Conservation (phyloP, 2,329 filamentous ascomycete species). For the Epichloe amarillans region DNA sequence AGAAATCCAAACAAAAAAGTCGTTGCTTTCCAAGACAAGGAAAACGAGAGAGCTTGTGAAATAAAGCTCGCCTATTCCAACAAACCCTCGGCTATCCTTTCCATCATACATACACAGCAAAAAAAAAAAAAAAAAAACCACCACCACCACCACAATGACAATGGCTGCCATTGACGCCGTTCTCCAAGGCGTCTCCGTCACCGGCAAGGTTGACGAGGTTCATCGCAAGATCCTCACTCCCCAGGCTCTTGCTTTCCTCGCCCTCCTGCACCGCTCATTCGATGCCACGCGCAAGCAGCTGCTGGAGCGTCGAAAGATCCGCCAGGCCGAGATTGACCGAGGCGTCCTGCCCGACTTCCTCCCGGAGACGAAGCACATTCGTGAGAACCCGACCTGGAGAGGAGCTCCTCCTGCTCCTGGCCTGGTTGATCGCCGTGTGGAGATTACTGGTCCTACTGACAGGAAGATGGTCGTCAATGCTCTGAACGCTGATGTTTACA, state of each 20-base stretch:
- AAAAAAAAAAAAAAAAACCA: too few species aligned
- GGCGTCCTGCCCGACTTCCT: conserved; percentile 86
- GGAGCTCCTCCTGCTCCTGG: conserved; percentile 85
- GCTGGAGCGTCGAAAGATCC: conserved; percentile 70
- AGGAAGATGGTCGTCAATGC: conserved; percentile 99
- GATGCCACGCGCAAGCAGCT: conserved; percentile 78
- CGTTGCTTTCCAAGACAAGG: background rate
- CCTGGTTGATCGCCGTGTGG: conserved; percentile 81
- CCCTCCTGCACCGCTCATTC: conserved; percentile 89
- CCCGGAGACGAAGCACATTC: conserved; percentile 88
- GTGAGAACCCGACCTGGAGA: conserved; percentile 87
- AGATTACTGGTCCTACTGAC: conserved; percentile 95
- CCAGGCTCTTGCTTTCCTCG: conserved; percentile 80
- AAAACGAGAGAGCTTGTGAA: background rate
- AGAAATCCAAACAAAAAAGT: background rate
- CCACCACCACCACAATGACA: conserved; percentile 3
- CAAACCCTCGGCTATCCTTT: too few species aligned
- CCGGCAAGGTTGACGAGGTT: conserved; percentile 62
- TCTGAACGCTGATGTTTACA: conserved; percentile 90
- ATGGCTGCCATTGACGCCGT: conserved; percentile 65
- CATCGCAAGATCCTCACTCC: conserved; percentile 87
- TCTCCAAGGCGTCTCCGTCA: conserved; percentile 78
- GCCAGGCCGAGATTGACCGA: conserved; percentile 87
- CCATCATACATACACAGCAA: background rate
- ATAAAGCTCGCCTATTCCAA: too few species aligned